Conservation (phyloP, 2,329 filamentous ascomycete species). For the Myriosclerotinia scirpicola region DNA sequence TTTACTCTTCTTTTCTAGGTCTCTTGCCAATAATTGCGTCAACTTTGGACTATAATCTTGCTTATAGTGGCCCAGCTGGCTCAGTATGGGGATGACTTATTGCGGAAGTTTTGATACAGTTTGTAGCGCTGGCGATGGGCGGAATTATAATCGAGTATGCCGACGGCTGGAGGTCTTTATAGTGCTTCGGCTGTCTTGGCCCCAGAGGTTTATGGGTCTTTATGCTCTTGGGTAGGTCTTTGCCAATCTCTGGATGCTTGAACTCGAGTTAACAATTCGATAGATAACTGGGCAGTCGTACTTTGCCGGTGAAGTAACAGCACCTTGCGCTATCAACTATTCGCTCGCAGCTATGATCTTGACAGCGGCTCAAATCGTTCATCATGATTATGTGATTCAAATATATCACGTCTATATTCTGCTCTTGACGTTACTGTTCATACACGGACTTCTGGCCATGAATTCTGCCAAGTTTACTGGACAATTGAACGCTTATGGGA, state of each 20-base stretch:
- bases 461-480: conserved; percentile 39
- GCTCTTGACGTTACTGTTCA: conserved; percentile 38
- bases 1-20: conserved; percentile 43
- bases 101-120: conserved; percentile 64
- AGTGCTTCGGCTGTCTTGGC: conserved; percentile 53
- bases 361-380: conserved; percentile 40
- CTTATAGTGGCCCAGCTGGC: conserved; percentile 40
- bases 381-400: conserved; percentile 40
- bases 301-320: conserved; percentile 26
- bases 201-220: conserved; percentile 36
- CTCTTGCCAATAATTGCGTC: conserved; percentile 44
- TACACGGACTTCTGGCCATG: conserved; percentile 42
- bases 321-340: conserved; percentile 39
- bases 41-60: conserved; percentile 42
- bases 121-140: conserved; percentile 60
- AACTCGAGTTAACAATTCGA: background rate
- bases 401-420: conserved; percentile 43
- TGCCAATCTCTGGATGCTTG: background rate
- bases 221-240: conserved; percentile 26
- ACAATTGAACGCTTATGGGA: conserved; percentile 24
- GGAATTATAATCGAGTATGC: conserved; percentile 64
- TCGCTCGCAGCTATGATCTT: conserved; percentile 42
- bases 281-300: conserved; percentile 29
- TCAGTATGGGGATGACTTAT: conserved; percentile 65
- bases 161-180: conserved; percentile 62